Conservation (phyloP, 331 rosid species). For the Acacia concinna region DNA sequence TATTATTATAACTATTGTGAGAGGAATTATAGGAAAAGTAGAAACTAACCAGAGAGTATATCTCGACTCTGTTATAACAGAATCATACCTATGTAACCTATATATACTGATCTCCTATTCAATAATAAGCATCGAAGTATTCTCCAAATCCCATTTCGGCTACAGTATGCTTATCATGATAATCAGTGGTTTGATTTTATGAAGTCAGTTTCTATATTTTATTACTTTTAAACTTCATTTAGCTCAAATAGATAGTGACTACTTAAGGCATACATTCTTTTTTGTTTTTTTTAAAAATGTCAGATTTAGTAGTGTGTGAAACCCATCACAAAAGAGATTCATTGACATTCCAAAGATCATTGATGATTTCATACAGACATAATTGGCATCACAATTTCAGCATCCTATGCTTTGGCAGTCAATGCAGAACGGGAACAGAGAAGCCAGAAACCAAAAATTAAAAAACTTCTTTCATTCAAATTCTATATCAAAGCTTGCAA, state of each 20-base stretch:
- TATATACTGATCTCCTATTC: no score
- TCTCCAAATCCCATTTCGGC: no score
- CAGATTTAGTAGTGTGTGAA: neutral
- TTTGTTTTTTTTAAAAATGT: slow-evolving; percentile 3
- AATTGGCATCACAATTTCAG: slow-evolving; percentile 2
- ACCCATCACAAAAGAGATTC: neutral
- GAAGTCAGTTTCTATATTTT: slow-evolving; percentile 6
- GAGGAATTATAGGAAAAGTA: no score
- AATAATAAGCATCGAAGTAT: no score
- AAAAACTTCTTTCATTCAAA: neutral
- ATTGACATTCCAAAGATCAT: neutral
- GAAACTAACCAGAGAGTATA: no score
- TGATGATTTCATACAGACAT: slow-evolving; percentile 7
- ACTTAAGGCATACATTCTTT: neutral
- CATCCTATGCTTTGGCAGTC: slow-evolving; percentile 10
- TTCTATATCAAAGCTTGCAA: neutral
- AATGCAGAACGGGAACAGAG: neutral
- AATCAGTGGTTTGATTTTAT: slow-evolving; percentile 5
- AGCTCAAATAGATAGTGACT: neutral
- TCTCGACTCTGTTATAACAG: no score
- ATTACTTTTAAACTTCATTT: slow-evolving; percentile 9
- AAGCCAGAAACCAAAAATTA: neutral
- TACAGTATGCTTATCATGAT: slow-evolving; percentile 23
- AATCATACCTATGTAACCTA: no score
- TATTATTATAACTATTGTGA: no score